Evolutionary conservation across 306 rosid genomes (phyloP), one percentile per base, ranked within the genome.

Genomic region (Quillaja saponaria): DNA sequence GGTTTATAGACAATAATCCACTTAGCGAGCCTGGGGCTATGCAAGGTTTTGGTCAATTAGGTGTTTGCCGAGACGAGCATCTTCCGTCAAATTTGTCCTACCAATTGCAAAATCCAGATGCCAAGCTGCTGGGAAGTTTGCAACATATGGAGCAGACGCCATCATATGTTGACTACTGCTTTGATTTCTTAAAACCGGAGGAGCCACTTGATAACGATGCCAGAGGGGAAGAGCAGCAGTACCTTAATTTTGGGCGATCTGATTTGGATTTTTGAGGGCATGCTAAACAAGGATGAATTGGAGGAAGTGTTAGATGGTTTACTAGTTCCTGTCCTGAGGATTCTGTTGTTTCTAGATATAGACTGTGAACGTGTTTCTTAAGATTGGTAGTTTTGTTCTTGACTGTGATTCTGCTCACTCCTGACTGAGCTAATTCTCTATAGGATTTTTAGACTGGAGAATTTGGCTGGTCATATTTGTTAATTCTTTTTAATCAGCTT

Each of bases 101-200:
- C 55, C 76, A 86, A 49, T 6, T 80, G 61, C 77, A 82, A 58
- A 79, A 81, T 47, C 88, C 88, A 15, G 96, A 86, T 33, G 82
- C 85, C n/a, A 88, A 79, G 74, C 57, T 84, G 52, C 72, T 86
- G 11, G 96, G 95, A 37, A 82, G 87, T 60, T 63, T 81, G 53
- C 69, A 74, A 33, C 84, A 81, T 49, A 79, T 81, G 85, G 95
- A 88, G 13, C 79, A 79, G 44, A 33, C 71, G 13, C 39, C 79
- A 15, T 69, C 84, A 0, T 63, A 34, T 51, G 45, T 67, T 10
- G 87, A 84, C 55, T 84, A 82, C 17, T 69, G 88, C 11, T 78
- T 72, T 16, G 95, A 86, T 70, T 82, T 88, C 71, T 35, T 80
- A 25, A 88, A 79, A 66, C n/a, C 70, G 13, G 90, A 66, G 18